Evolutionary conservation across 2,329 filamentous ascomycete genomes (phyloP).

Genomic region (Aspergillus pseudoglaucus): DNA sequence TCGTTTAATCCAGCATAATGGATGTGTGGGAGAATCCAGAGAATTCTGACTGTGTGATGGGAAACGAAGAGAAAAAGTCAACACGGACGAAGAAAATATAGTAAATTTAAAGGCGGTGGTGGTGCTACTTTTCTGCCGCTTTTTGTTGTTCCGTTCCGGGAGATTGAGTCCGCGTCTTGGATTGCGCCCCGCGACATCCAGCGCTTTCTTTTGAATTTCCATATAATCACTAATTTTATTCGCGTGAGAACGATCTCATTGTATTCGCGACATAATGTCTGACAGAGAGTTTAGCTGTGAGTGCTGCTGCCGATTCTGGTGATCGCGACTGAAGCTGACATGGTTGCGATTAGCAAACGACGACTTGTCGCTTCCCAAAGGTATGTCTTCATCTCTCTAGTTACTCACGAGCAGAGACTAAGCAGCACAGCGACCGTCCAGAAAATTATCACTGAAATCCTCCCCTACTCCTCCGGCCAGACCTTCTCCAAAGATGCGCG

Average conservation of each 20-base stretch:
- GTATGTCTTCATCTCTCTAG: constrained; percentile 22
- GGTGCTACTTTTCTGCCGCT: constrained; percentile 24
- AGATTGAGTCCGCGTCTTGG: neutral
- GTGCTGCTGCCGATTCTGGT: constrained; percentile 12
- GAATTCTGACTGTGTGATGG: constrained; percentile 2
- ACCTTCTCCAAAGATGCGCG: constrained; percentile 92
- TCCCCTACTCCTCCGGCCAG: constrained; percentile 68
- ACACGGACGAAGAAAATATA: constrained; percentile 3
- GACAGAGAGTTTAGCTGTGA: constrained; percentile 50
- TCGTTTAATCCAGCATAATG: neutral
- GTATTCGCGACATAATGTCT: constrained; percentile 38
- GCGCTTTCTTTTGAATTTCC: neutral
- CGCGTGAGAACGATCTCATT: neutral
- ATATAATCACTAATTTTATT: no score
- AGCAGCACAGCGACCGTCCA: constrained; percentile 55
- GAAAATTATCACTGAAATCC: constrained; percentile 89
- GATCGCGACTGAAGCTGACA: constrained; percentile 15
- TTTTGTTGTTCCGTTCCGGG: constrained; percentile 1
- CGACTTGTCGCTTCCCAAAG: constrained; percentile 56
- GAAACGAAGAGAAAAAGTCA: constrained; percentile 15
- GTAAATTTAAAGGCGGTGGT: constrained; percentile 13
- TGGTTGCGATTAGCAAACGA: constrained; percentile 42
- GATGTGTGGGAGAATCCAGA: neutral
- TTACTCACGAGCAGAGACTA: neutral
- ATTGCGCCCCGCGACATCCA: neutral